Evolutionary conservation across 306 rosid species (phyloP), one percentile per base, ranked within the genome.

Genomic region (Argentina anserina): DNA sequence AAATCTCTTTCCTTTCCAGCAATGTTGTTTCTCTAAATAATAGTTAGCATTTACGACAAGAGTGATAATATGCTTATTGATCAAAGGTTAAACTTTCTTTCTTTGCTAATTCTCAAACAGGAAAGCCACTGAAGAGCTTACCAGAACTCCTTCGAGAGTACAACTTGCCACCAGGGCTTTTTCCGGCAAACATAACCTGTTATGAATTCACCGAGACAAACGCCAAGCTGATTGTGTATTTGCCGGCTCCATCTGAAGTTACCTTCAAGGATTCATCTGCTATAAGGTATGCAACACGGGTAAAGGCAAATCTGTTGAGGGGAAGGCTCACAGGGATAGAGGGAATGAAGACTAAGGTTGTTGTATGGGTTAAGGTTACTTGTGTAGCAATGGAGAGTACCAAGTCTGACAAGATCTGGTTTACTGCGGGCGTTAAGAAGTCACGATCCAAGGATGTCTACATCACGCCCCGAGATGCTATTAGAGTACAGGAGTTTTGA

Each of bases 301-400:
- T 91, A 21, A 94, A 90, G 84, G 97, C 81, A 18, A 83, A 81
- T 73, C 89, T 94, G 49, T 81, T 87, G 26, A 86, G 90, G 81
- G 99, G 99, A 61, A 89, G 90, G 87, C 89, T 94, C 46, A 83
- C 89, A 0, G 83, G 88, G 5, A 84, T 94, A 34, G 99, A 91
- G 70, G 99, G 99, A 78, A 87, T 91, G 99, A 94, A 94, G 84
- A 94, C 97, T 0, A 91, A 94, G 82, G 96, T 83, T 46, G 81
- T 94, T 2, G 96, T 91, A n/a, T 94, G 97, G 99, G 99, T 90
- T 49, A 94, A 88, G 85, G 89, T 94, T 71, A 94, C 97, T 59
- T 80, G 76, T 66, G 93, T 91, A 75, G 75, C 87, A 23, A 78
- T 94, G 26, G 99, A 94, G 46, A 90, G 94, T 74, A 82, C 87